Evolutionary conservation across 2,329 filamentous ascomycete species (phyloP), one percentile per base, ranked within the genome.

Genomic region (Stachybotrys elegans): DNA sequence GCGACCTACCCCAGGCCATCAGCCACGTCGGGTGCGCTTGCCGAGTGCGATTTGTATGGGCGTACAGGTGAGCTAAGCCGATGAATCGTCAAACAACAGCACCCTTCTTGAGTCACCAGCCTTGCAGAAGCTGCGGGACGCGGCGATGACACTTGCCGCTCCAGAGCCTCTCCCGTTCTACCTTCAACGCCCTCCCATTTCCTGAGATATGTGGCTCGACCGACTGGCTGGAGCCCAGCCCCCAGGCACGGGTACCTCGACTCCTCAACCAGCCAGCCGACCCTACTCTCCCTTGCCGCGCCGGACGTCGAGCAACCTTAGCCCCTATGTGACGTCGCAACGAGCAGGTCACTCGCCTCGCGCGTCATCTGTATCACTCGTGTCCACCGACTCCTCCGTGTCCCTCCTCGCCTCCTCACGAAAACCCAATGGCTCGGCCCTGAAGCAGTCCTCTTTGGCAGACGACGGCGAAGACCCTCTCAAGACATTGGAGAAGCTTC

Each of bases 191-290:
- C 42, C 46, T 39, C 43, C 44, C 43, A 40, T 49, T 35, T 48
- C 48, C 44, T 45, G 48, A 57, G 67, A 57, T 57, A 95, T 95
- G 88, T 95, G 90, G 90, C 81, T 94, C 60, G 90, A 95, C 71
- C 85, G 90, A 63, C 81, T 95, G 52, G 84, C 86, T 51, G 82
- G 61, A 48, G 55, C 78, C 56, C 83, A 86, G 65, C 78, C 83
- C 45, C 81, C 52, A 51, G 79, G 62, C 71, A 80, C 66, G 48
- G 70, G 67, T 51, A 73, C 79, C 45, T 75, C 78, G 50, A 80
- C 81, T 46, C 78, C 81, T 48, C 73, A 81, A 58, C 70, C 81
- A 48, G 74, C 75, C 47, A 82, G 77, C 61, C 81, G 88, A 60
- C 72, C 84, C 40, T 86, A 81, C 59, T 90, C 88, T 50, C 86